A percentile compares a stretch with the other conserved stretches of the same genome.
Conservation (phyloP, 306 rosid species). For the Psophocarpus tetragonolobus region DNA sequence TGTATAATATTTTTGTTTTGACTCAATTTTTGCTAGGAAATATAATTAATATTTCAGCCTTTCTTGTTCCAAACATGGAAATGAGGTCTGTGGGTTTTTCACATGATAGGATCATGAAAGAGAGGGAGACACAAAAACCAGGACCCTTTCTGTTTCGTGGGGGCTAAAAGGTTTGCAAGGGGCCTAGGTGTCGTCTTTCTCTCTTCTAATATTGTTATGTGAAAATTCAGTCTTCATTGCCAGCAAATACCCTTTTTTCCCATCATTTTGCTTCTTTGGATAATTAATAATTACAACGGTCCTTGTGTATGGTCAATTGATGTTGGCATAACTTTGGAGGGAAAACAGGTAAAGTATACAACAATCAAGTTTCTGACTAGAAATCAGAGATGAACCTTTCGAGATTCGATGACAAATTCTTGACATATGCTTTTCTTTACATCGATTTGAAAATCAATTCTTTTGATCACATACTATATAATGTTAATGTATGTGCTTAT, state of each 20-base stretch:
- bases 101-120: background rate
- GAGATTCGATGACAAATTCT: too few relatives aligned
- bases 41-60: background rate
- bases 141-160: background rate
- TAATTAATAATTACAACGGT: background rate
- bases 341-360: background rate
- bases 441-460: too few relatives aligned
- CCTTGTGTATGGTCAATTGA: background rate
- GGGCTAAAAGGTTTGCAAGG: background rate
- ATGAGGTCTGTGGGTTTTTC: background rate
- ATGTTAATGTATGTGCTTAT: too few relatives aligned
- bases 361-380: too few relatives aligned
- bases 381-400: too few relatives aligned
- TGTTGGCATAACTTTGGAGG: background rate
- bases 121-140: background rate
- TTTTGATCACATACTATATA: too few relatives aligned
- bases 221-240: background rate
- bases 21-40: constrained; percentile 8
- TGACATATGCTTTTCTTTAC: too few relatives aligned
- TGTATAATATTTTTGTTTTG: background rate
- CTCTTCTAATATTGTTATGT: background rate
- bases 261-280: background rate
- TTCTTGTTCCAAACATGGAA: background rate
- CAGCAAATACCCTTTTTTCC: background rate
- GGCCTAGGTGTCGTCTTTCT: background rate